Conservation (phyloP, 202 grass and related monocot species). For the Tripidium arundinaceum region DNA sequence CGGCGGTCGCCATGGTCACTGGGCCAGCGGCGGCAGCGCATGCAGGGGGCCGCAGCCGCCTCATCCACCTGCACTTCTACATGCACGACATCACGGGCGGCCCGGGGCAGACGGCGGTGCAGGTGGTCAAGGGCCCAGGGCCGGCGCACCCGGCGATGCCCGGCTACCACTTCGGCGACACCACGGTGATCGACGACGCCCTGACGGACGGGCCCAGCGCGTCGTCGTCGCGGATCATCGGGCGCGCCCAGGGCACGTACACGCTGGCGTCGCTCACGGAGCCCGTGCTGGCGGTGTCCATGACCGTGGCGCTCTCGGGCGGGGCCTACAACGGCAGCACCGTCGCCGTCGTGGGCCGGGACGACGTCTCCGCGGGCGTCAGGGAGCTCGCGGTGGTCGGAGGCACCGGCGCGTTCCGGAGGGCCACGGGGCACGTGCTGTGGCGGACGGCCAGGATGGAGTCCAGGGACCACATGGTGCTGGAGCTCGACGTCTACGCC, state of each 20-base stretch:
- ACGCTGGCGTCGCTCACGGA: slow-evolving; percentile 15
- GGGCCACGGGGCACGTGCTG: slow-evolving; percentile 39
- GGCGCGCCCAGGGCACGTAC: slow-evolving; percentile 52
- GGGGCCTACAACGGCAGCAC: slow-evolving; percentile 43
- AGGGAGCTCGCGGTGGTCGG: slow-evolving; percentile 54
- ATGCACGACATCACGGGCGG: slow-evolving; percentile 52
- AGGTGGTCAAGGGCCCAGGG: slow-evolving; percentile 20
- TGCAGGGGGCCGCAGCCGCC: not conserved
- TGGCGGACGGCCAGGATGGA: slow-evolving; percentile 39
- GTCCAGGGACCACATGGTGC: slow-evolving; percentile 32
- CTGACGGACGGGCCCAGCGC: slow-evolving; percentile 28
- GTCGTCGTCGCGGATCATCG: slow-evolving; percentile 14
- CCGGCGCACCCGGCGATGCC: slow-evolving; percentile 20
- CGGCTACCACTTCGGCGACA: slow-evolving; percentile 41
- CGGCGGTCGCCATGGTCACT: not conserved
- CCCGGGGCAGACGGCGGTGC: slow-evolving; percentile 31
- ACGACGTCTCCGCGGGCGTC: slow-evolving; percentile 20
- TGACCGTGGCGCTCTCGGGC: slow-evolving; percentile 31
- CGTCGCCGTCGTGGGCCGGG: slow-evolving; percentile 19
- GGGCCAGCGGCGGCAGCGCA: not conserved
- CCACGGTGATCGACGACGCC: slow-evolving; percentile 42
- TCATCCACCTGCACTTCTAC: slow-evolving; percentile 44
- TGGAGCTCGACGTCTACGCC: slow-evolving; percentile 37
- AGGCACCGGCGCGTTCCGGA: slow-evolving; percentile 42
- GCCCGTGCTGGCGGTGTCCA: slow-evolving; percentile 22